Percentiles rank a stretch among this genome's conserved stretches.
Conservation (phyloP, 306 rosid species). For the Clitoria ternatea region DNA sequence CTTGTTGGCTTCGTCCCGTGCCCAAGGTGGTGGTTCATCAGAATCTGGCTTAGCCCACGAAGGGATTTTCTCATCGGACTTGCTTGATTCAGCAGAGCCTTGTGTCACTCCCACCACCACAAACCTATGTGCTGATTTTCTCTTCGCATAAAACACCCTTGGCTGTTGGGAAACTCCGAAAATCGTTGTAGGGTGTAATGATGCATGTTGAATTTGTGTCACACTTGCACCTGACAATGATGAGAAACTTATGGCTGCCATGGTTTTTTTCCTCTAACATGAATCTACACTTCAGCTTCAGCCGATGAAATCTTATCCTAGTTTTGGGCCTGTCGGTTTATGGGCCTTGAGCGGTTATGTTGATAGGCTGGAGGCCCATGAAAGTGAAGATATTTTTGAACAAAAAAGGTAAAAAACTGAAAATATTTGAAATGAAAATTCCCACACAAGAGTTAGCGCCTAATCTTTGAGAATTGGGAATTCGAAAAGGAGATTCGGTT, state of each 20-base stretch:
- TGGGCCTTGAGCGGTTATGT: no score
- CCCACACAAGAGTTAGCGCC: constrained; percentile 18
- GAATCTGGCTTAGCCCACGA: constrained; percentile 88
- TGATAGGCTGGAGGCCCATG: neutral
- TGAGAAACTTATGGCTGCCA: constrained; percentile 14
- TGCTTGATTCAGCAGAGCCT: constrained; percentile 77
- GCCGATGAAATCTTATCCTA: constrained; percentile 24
- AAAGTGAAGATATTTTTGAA: neutral
- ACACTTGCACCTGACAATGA: neutral
- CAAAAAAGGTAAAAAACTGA: neutral
- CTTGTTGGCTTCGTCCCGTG: constrained; percentile 44
- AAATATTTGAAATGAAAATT: constrained; percentile 13
- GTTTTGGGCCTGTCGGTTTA: neutral
- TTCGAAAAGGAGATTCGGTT: neutral
- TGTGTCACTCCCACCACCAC: constrained; percentile 54
- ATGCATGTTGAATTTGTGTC: neutral
- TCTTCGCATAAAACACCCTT: neutral
- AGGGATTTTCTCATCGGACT: constrained; percentile 76
- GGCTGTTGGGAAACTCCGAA: neutral
- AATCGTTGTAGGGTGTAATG: neutral
- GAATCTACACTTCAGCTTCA: neutral
- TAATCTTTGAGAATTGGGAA: neutral
- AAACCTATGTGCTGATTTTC: neutral
- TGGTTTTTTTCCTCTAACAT: neutral
- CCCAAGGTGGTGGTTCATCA: constrained; percentile 97